Percentiles rank a stretch among this genome's conserved stretches.
phyloP scores from a whole-genome alignment of 208 protist genomes.

The Leptomonas seymouri region DNA sequence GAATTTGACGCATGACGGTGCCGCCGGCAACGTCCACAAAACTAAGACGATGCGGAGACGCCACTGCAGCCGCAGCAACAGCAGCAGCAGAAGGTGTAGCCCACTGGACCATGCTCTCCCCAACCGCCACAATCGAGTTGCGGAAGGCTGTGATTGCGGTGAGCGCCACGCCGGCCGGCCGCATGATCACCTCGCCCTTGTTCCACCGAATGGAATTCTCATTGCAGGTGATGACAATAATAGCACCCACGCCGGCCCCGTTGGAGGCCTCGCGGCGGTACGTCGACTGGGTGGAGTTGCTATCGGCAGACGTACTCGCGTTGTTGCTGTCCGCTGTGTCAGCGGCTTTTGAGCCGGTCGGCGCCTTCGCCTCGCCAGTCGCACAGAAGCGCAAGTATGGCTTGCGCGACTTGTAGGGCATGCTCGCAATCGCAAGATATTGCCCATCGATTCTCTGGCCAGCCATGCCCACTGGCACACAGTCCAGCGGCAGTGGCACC shows the following conservation, averaged over 20 bases:
- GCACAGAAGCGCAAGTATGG: constrained; percentile 33
- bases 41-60: constrained; percentile 21
- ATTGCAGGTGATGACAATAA: constrained; percentile 62
- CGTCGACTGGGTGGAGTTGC: constrained; percentile 2
- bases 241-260: constrained; percentile 22
- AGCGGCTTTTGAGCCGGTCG: background rate
- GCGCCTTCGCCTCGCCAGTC: background rate
- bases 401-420: constrained; percentile 40
- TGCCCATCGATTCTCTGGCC: constrained; percentile 50
- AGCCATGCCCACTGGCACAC: constrained; percentile 63
- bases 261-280: background rate
- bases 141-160: constrained; percentile 75
- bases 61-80: background rate
- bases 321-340: constrained; percentile 6
- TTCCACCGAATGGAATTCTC: constrained; percentile 65
- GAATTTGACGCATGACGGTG: constrained; percentile 49
- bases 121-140: constrained; percentile 53
- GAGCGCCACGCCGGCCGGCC: constrained; percentile 46
- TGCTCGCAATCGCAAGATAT: constrained; percentile 62
- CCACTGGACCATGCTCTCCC: constrained; percentile 41
- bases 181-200: constrained; percentile 53
- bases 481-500: constrained; percentile 48
- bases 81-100: background rate
- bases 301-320: background rate
- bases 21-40: constrained; percentile 39